These are phyloP conservation scores for Scytalidium lignicola DNA, from an alignment of 2,329 filamentous ascomycete species.

Conservation along the genomic window DNA sequence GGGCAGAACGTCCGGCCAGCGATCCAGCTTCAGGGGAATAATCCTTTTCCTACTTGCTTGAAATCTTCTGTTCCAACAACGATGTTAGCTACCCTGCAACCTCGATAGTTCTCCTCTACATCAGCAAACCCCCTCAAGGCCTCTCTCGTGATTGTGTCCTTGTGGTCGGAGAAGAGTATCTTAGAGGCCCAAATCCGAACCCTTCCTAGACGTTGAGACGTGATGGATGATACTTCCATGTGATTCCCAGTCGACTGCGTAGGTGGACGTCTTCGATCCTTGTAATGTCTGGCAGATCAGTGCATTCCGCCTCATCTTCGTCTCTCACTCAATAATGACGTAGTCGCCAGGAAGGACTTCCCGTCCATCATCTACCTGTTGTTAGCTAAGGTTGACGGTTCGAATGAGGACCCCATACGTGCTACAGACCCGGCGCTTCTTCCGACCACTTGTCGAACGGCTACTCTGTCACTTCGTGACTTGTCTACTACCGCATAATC, in stretches of 20 bases:
- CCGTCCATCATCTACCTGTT: slow-evolving; percentile 46
- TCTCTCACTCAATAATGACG: background rate
- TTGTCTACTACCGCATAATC: too few species aligned
- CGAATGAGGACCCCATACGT: background rate
- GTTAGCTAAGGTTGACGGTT: background rate
- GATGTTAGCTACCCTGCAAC: background rate
- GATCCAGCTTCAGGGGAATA: slow-evolving; percentile 12
- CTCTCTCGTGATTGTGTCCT: background rate
- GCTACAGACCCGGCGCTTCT: background rate
- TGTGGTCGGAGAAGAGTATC: slow-evolving; percentile 1
- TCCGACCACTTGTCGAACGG: background rate
- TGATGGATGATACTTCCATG: slow-evolving; percentile 1
- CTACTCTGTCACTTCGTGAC: too few species aligned
- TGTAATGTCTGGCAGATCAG: background rate
- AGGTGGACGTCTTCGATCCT: slow-evolving; percentile 1
- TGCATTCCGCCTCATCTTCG: slow-evolving; percentile 1
- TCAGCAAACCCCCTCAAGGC: background rate
- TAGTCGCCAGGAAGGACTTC: slow-evolving; percentile 46
- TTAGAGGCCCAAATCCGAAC: background rate
- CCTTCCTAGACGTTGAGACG: background rate
- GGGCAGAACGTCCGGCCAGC: slow-evolving; percentile 9
- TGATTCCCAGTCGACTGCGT: background rate
- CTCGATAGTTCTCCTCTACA: slow-evolving; percentile 1
- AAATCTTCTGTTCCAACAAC: background rate
- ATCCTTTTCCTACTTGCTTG: background rate